Conservation (phyloP, 129 eudicot species). For the Arctium lappa region DNA sequence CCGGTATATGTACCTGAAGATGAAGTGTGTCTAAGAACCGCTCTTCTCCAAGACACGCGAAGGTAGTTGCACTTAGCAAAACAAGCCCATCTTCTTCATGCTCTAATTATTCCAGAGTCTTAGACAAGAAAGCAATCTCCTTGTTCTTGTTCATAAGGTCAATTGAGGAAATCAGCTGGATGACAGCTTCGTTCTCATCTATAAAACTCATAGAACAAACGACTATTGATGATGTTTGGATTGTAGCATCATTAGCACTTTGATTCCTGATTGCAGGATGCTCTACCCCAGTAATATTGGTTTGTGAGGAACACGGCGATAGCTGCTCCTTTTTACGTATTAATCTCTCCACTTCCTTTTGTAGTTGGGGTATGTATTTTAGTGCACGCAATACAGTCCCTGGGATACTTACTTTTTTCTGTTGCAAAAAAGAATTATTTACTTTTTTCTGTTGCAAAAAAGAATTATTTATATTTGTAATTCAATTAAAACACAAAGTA, state of each 20-base stretch:
- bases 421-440: conserved; percentile 29
- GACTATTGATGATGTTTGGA: neutral
- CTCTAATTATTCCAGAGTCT: conserved; percentile 32
- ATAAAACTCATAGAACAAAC: conserved; percentile 19
- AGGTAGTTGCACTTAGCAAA: conserved; percentile 36
- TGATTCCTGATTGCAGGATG: neutral
- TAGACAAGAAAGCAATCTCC: neutral
- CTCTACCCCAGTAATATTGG: conserved; percentile 1
- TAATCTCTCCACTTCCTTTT: conserved; percentile 38
- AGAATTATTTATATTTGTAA: neutral
- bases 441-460: conserved; percentile 33
- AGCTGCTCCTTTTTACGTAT: conserved; percentile 26
- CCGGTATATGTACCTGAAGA: conserved; percentile 33
- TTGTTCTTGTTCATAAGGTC: conserved; percentile 1
- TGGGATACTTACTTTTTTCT: conserved; percentile 44
- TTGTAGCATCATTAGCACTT: neutral
- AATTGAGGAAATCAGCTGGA: conserved; percentile 36
- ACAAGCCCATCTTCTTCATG: conserved; percentile 29
- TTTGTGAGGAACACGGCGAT: conserved; percentile 4
- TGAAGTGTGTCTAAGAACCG: conserved; percentile 35
- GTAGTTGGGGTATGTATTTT: conserved; percentile 44
- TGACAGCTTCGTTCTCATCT: conserved; percentile 30
- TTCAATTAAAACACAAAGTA: neutral
- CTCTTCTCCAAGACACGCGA: conserved; percentile 25
- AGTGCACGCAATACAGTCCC: conserved; percentile 20